These are phyloP conservation scores for Beauveria rudraprayagi DNA, from an alignment of 2,329 filamentous ascomycete species.

Conservation along the genomic window DNA sequence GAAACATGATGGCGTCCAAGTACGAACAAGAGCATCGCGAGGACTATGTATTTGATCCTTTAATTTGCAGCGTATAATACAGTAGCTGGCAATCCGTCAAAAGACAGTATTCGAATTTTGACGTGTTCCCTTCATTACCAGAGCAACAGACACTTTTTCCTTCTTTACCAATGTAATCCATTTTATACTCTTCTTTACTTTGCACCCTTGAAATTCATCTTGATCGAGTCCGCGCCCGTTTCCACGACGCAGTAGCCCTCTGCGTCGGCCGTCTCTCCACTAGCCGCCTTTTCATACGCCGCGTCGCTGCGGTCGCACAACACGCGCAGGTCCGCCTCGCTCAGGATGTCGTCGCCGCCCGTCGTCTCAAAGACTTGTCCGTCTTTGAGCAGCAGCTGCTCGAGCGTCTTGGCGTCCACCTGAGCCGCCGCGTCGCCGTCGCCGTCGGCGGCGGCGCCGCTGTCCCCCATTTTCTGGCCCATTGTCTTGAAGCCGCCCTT, in stretches of 20 bases:
- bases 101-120: not conserved
- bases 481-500: slow-evolving; percentile 78
- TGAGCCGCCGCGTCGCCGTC: slow-evolving; percentile 33
- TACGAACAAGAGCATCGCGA: not conserved
- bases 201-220: slow-evolving; percentile 22
- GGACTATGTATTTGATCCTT: not conserved
- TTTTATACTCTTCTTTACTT: slow-evolving; percentile 11
- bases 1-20: no score
- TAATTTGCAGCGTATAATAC: not conserved
- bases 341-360: slow-evolving; percentile 59
- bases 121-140: not conserved
- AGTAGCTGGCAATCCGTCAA: not conserved
- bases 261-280: slow-evolving; percentile 60
- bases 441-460: slow-evolving; percentile 29
- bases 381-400: slow-evolving; percentile 58
- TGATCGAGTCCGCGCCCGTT: slow-evolving; percentile 53
- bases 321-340: slow-evolving; percentile 66
- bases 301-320: slow-evolving; percentile 67
- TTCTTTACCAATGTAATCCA: no score
- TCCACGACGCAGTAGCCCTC: slow-evolving; percentile 72
- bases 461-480: slow-evolving; percentile 46
- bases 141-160: no score
- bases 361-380: slow-evolving; percentile 57
- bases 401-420: slow-evolving; percentile 53
- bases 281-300: slow-evolving; percentile 64